Base-by-base conservation (phyloP, 75 land plant species). In the Isoetes taiwanensis region DNA sequence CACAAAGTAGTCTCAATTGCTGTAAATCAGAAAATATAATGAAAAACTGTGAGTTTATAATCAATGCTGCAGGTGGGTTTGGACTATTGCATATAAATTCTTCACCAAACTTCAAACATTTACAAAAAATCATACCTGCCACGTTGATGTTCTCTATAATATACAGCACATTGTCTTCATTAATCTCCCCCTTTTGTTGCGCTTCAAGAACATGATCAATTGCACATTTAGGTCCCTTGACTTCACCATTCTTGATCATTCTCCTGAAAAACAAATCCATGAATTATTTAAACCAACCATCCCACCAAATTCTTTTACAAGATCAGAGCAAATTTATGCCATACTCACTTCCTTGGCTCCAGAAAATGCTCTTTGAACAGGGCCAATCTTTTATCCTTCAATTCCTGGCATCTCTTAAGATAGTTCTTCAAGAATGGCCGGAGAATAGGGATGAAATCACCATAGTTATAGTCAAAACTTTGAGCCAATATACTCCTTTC, bases 1-100 rank as follows among this genome's bases (percentile, higher is more conserved):
- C 97, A 91, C n/a, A 87, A 41, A 1, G 95, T 91, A 27, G 95
- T 87, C 53, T 91, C 97, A 20, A 87, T 91, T 0, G 87, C 94
- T 80, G 91, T 56, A 52, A 32, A 2, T 8, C 8, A 20, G 5
- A 43, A 6, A 43, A 43, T 53, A 24, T 12, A 12, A 17, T 28
- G 17, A 2, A 11, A 53, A 34, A 14, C 28, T 33, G 20, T 10
- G 14, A 17, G 10, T 17, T 0, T 20, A 30, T 61, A 59, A 4
- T n/a, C 48, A 3, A 37, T 8, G 38, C 38, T 37, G 12, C 39
- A 37, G 39, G 39, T 9, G 9, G 39, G 14, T 14, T 9, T 37
- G 12, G 39, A 37, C 39, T 37, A 10, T 10, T 9, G 12, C 12
- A n/a, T n/a, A n/a, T n/a, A n/a, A n/a, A n/a, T n/a, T n/a, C n/a